Evolutionary conservation across 1,139 yeast species (phyloP), one percentile per base, ranked within the genome.

Genomic region (Protomyces macrosporus): DNA sequence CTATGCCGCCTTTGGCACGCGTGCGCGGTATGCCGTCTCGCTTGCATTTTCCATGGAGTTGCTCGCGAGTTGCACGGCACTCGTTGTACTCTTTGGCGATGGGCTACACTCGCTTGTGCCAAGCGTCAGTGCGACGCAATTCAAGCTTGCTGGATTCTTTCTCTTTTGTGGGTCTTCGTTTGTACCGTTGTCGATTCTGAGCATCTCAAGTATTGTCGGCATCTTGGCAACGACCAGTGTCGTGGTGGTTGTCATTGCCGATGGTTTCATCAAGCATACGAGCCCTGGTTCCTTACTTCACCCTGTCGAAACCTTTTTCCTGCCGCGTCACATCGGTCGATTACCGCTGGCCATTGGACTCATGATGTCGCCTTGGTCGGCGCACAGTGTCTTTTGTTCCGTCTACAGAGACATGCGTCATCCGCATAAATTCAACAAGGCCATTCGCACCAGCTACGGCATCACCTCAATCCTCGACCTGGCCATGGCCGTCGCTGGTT

Each of bases 321-420:
- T 83, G 78, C 95, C 95, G 0, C 72, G 75, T 10, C 53, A 45
- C 12, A 73, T 78, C 68, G 74, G 75, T 39, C 76, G 79, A 52
- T 78, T 85, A 4, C 78, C 88, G 35, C 76, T 87, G 45, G 81
- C 90, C 4, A 79, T 87, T 67, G 95, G 95, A 4, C 80, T 88
- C 53, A 81, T 87, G 69, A 86, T 88, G 86, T 88, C 95, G 6
- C 91, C 93, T 14, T 88, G 93, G 88, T 95, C 95, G 67, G 96
- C 95, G 2, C 95, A 88, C 73, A 90, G 95, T 0, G 88, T 88
- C 30, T 87, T 87, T 70, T 95, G 95, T 1, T 89, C 87, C 71
- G 78, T 88, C 60, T 86, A 84, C 73, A 79, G 86, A 55, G 96
- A 88, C 73, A 88, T 88, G 95, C 82, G 90, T 71, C 91, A 86